These are phyloP conservation scores for Blastobotrys persicus DNA, from an alignment of 1,139 yeast species.

Conservation along the genomic window DNA sequence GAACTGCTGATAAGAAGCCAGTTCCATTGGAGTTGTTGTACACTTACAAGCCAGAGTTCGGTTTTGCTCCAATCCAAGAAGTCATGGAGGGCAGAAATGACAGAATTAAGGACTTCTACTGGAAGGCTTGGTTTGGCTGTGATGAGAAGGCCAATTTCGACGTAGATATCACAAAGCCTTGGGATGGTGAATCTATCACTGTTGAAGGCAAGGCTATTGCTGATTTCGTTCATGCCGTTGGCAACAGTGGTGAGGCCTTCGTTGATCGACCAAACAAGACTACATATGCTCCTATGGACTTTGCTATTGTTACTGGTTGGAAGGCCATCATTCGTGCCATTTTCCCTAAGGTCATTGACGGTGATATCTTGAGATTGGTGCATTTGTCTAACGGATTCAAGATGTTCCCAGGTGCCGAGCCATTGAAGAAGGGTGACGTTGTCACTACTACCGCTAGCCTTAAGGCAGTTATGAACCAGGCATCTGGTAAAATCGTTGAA, in stretches of 20 bases:
- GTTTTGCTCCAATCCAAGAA: constrained; percentile 93
- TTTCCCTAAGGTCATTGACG: constrained; percentile 95
- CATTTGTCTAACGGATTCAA: constrained; percentile 93
- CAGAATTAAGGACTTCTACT: constrained; percentile 92
- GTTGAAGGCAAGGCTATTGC: constrained; percentile 77
- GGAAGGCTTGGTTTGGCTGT: constrained; percentile 95
- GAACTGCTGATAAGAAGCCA: constrained; percentile 75
- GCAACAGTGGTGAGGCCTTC: constrained; percentile 94
- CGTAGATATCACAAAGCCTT: constrained; percentile 59
- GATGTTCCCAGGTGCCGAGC: constrained; percentile 89
- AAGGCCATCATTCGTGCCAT: constrained; percentile 94
- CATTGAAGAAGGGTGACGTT: constrained; percentile 83
- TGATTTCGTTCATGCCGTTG: constrained; percentile 95
- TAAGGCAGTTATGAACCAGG: constrained; percentile 84
- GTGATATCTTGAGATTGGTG: constrained; percentile 89
- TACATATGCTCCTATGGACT: constrained; percentile 97
- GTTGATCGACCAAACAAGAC: constrained; percentile 83
- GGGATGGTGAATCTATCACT: constrained; percentile 65
- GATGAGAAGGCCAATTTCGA: constrained; percentile 52
- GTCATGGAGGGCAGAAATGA: constrained; percentile 86
- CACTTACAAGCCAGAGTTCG: constrained; percentile 77
- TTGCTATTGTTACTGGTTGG: constrained; percentile 98
- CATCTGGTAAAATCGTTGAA: constrained; percentile 93
- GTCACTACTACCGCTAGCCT: constrained; percentile 82
- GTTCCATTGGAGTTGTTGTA: constrained; percentile 75